Evolutionary conservation across 202 grass and related monocot species (phyloP).

Genomic region (Schoenoplectus tabernaemontani): DNA sequence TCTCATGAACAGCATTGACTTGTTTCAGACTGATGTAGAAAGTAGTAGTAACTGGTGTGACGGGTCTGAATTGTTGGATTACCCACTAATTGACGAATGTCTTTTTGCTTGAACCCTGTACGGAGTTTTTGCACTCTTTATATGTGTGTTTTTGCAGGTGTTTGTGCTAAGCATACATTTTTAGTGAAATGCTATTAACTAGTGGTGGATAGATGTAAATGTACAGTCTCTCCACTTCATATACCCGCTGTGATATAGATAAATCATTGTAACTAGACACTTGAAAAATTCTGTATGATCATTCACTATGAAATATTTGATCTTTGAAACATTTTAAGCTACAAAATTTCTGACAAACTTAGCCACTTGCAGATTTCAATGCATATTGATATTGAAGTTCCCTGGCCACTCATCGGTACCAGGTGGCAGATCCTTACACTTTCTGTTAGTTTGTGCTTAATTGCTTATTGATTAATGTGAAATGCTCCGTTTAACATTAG

Average conservation of each 20-base stretch:
- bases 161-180: not conserved
- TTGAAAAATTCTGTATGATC: constrained; percentile 6
- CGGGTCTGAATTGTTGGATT: constrained; percentile 50
- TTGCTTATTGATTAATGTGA: not conserved
- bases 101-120: constrained; percentile 60
- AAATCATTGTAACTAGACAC: constrained; percentile 23
- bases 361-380: not conserved
- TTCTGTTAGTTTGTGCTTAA: not conserved
- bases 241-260: constrained; percentile 16
- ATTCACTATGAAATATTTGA: constrained; percentile 14
- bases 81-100: constrained; percentile 54
- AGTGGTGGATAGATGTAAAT: constrained; percentile 24
- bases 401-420: not conserved
- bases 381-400: not conserved
- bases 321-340: constrained; percentile 8
- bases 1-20: constrained; percentile 46
- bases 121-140: not conserved
- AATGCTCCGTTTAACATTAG: not conserved
- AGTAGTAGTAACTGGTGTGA: constrained; percentile 72
- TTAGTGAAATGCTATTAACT: constrained; percentile 1
- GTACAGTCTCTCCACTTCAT: constrained; percentile 24
- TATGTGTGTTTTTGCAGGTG: not conserved
- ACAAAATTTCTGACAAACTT: not conserved
- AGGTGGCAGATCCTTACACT: not conserved
- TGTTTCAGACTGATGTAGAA: constrained; percentile 49